Percentiles rank a stretch among this genome's conserved stretches.
Evolutionary conservation across 768 basidiomycete species (phyloP).

Genomic region (Collybia nuda): DNA sequence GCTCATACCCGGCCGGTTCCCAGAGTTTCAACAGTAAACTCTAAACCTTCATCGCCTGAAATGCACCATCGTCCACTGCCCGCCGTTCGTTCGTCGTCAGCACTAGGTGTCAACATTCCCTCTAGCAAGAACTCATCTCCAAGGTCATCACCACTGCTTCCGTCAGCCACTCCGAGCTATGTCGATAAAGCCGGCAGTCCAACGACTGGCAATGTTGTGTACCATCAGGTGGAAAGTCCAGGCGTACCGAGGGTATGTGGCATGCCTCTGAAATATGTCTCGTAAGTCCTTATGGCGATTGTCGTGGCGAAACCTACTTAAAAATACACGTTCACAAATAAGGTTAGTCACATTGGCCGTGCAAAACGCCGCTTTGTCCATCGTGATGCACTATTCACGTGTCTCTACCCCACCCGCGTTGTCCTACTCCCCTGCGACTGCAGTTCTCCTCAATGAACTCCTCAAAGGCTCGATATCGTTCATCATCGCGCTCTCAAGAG

Average conservation of each 20-base stretch:
- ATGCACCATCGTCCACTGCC: slow-evolving; percentile 67
- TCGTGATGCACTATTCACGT: slow-evolving; percentile 99
- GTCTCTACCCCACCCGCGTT: slow-evolving; percentile 76
- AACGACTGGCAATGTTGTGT: slow-evolving; percentile 27
- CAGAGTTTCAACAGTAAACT: slow-evolving; percentile 12
- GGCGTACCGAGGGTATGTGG: slow-evolving; percentile 60
- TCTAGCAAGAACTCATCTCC: slow-evolving; percentile 37
- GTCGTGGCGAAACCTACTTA: slow-evolving; percentile 7
- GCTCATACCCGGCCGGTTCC: slow-evolving; percentile 14
- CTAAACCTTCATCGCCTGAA: slow-evolving; percentile 29
- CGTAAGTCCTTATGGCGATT: slow-evolving; percentile 45
- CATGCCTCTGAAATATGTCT: slow-evolving; percentile 77
- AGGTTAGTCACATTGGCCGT: slow-evolving; percentile 83
- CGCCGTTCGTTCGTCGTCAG: slow-evolving; percentile 53
- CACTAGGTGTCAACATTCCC: slow-evolving; percentile 30
- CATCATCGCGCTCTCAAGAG: slow-evolving; percentile 69
- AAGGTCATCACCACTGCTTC: slow-evolving; percentile 50
- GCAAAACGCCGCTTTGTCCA: slow-evolving; percentile 93
- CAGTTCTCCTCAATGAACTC: slow-evolving; percentile 92
- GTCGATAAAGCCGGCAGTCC: slow-evolving; percentile 36
- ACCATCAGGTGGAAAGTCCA: slow-evolving; percentile 27
- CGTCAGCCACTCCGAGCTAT: slow-evolving; percentile 42
- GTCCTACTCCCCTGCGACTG: slow-evolving; percentile 90
- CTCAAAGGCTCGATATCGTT: slow-evolving; percentile 93
- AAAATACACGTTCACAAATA: slow-evolving; percentile 2